Percentiles rank a stretch among this genome's conserved stretches.
Conservation (phyloP, 2,329 filamentous ascomycete genomes). For the Sclerotinia nivalis region DNA sequence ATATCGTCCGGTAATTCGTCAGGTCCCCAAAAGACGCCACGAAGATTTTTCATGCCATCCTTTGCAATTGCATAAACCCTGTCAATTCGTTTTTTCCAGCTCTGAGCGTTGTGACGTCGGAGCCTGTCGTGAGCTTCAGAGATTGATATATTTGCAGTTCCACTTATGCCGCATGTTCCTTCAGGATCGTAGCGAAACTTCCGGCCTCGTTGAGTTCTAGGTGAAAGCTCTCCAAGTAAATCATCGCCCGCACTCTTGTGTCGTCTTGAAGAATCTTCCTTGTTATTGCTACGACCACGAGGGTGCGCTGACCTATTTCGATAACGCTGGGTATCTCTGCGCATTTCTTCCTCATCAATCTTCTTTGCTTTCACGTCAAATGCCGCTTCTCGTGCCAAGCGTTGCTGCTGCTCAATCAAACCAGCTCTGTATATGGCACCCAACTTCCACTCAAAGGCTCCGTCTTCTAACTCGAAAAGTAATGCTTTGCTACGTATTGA, state of each 20-base stretch:
- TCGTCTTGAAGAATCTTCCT: constrained; percentile 32
- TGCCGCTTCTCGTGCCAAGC: constrained; percentile 85
- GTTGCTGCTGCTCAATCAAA: constrained; percentile 83
- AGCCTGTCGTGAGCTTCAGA: constrained; percentile 75
- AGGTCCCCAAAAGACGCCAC: constrained; percentile 76
- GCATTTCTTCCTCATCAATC: constrained; percentile 69
- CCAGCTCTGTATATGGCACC: constrained; percentile 92
- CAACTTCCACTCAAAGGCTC: constrained; percentile 95
- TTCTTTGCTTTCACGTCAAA: constrained; percentile 86
- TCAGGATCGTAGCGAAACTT: constrained; percentile 78
- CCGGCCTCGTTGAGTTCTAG: constrained; percentile 43
- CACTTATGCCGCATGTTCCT: constrained; percentile 69
- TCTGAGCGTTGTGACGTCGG: constrained; percentile 78
- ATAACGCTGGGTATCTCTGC: constrained; percentile 53
- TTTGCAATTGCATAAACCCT: constrained; percentile 68
- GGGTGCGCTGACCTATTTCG: constrained; percentile 54
- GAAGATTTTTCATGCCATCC: constrained; percentile 74
- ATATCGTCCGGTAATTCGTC: constrained; percentile 80
- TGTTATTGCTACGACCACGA: constrained; percentile 37
- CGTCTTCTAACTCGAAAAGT: constrained; percentile 91
- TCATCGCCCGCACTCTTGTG: constrained; percentile 36
- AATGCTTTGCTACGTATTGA: constrained; percentile 80
- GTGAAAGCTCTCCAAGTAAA: constrained; percentile 33
- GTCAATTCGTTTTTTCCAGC: constrained; percentile 91
- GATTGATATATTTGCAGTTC: constrained; percentile 69